A percentile compares a stretch with the other conserved stretches of the same genome.
phyloP scores from a whole-genome alignment of 2,329 filamentous ascomycete species.

The Elsinoe fawcettii region DNA sequence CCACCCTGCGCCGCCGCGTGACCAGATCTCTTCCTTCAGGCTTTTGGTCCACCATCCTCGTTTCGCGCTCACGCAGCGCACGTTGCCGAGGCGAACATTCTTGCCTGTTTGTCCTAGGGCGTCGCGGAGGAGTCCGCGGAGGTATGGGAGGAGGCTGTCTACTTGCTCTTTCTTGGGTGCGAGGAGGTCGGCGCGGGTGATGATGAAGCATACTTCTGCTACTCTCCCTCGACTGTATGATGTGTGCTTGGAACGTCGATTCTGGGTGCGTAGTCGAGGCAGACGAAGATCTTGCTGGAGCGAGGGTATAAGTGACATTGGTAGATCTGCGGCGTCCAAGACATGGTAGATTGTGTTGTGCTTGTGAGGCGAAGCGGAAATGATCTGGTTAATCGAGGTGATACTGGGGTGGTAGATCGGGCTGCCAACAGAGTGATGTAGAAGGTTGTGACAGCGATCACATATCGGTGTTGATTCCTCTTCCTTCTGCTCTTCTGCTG shows the following conservation, averaged over 20 bases:
- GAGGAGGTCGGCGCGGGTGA: conserved; percentile 80
- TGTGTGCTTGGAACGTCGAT: conserved; percentile 63
- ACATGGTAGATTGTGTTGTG: conserved; percentile 94
- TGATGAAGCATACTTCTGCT: conserved; percentile 79
- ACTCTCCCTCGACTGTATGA: conserved; percentile 60
- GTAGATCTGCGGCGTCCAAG: conserved; percentile 91
- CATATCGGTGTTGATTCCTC: conserved; percentile 54
- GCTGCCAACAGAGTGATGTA: conserved; percentile 64
- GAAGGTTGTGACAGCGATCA: conserved; percentile 75
- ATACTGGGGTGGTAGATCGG: conserved; percentile 75
- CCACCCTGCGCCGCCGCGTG: conserved; percentile 80
- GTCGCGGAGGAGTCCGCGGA: conserved; percentile 68
- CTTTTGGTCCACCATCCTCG: conserved; percentile 84
- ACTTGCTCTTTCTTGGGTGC: conserved; percentile 78
- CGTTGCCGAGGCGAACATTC: conserved; percentile 75
- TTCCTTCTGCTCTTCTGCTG: conserved; percentile 30
- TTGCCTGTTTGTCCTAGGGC: conserved; percentile 61
- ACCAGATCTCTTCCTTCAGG: conserved; percentile 78
- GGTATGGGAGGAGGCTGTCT: conserved; percentile 76
- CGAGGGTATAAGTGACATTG: conserved; percentile 79
- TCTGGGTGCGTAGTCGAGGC: conserved; percentile 67
- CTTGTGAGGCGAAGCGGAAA: conserved; percentile 80
- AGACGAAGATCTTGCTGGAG: conserved; percentile 63
- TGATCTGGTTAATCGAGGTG: conserved; percentile 71
- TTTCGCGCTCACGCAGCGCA: conserved; percentile 78